Evolutionary conservation across 2,329 filamentous ascomycete genomes (phyloP), one percentile per base, ranked within the genome.

Genomic region (Arthrobotrys megalospora): DNA sequence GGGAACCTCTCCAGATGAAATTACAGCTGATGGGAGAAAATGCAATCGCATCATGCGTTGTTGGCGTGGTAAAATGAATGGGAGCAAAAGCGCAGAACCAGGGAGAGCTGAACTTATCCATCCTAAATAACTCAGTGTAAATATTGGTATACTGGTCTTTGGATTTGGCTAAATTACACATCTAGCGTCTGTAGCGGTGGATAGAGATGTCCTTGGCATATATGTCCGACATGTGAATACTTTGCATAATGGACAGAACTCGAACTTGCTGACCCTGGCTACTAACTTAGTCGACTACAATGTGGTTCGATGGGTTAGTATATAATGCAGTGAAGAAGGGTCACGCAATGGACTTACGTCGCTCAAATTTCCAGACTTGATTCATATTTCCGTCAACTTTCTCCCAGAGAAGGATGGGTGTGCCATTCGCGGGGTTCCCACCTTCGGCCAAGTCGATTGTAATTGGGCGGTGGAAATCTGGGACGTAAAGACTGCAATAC

Each of bases 301-400:
- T n/a, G n/a, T 53, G 24, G n/a, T 10, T 16, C 10, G 6, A 16
- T 7, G 2, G 2, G n/a, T 53, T 53, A 53, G 50, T 10, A 53
- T 1, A 6, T 5, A 34, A 6, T 16, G 11, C 24, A 32, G 4
- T 0, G 10, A 14, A 53, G 16, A 16, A 28, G 24, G 24, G 24
- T 52, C n/a, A 55, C 7, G 34, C 8, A 32, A 21, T 16, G 14
- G 16, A 28, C 55, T 41, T 64, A 36, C 60, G 14, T 16, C 7
- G 16, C 16, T 64, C 60, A 45, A 64, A 64, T 36, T 7, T 47
- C 60, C 60, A 64, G 14, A 47, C n/a, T 24, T 48, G 60, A 7
- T 64, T 64, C 6, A 19, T 45, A n/a, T 21, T 19, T 12, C 48
- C 60, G 5, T 64, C 60, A 34, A 48, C 3, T 14, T 64, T 34